Evolutionary conservation across 371 early-diverging fungal genomes (phyloP), one percentile per base, ranked within the genome.

Genomic region (Mucor piriformis): DNA sequence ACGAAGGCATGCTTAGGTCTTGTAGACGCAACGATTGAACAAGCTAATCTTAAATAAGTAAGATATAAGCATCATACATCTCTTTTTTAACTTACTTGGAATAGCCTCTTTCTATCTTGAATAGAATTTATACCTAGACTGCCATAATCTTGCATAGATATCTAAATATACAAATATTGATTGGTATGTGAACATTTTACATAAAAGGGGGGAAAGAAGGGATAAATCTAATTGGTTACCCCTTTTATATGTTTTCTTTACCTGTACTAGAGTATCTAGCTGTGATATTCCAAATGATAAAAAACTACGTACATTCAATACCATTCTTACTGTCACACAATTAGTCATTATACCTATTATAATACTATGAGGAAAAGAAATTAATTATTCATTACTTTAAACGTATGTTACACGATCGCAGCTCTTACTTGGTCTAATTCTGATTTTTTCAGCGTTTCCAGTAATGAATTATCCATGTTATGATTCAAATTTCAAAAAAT

Each of bases 111-210:
- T 40, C 91, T 68, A 65, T 91, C 91, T 42, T 88, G 86, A 81
- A 86, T 85, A 25, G 81, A 73, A 23, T 76, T 80, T 23, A 91
- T 85, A 15, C 91, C 91, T 38, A 89, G 67, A n/a, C 79, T 66
- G 46, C 70, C 76, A 66, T 89, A 91, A 74, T 89, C 89, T 61
- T 85, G 85, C 87, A 91, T 87, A 23, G 86, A 85, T 54, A 91
- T 73, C 78, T 83, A 42, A 49, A 38, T 29, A 29, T 50, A 20
- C 13, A 34, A 27, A 51, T 24, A 18, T 2, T 50, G 21, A 60
- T 18, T 34, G 12, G 27, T 37, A 18, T 48, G 24, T 7, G n/a
- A 20, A 51, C 24, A n/a, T 42, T 27, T 12, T 18, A 40, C 32
- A 20, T 15, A 7, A 34, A 35, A 5, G 43, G 23, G 27, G 40